Conservation (phyloP, 73 alveolate genomes). For the Tetrahymena borealis region DNA sequence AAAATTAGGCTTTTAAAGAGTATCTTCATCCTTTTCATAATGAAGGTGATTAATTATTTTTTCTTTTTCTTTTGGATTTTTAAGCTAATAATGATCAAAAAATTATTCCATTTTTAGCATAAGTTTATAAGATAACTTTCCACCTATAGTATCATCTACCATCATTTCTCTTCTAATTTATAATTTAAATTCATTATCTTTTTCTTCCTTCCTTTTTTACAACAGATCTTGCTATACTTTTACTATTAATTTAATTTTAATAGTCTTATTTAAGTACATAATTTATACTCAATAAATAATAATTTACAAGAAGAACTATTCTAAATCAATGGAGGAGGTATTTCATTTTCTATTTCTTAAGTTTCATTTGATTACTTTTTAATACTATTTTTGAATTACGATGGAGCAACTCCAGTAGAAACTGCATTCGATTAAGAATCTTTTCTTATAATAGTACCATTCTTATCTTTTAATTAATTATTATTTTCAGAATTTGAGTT, state of each 20-base stretch:
- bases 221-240: neutral
- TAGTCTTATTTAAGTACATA: too few relatives aligned
- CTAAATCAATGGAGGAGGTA: too few relatives aligned
- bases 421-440: neutral
- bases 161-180: neutral
- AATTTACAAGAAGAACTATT: too few relatives aligned
- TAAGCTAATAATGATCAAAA: neutral
- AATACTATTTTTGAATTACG: too few relatives aligned
- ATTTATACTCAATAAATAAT: too few relatives aligned
- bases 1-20: neutral
- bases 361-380: too few relatives aligned
- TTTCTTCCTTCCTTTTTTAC: neutral
- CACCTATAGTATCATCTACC: neutral
- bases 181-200: neutral
- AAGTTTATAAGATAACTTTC: neutral
- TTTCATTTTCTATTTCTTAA: too few relatives aligned
- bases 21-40: neutral
- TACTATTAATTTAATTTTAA: too few relatives aligned
- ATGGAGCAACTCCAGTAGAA: too few relatives aligned
- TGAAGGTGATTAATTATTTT: neutral
- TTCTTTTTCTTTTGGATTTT: neutral
- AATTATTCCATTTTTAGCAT: neutral
- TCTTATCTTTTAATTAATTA: too few relatives aligned
- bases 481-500: neutral
- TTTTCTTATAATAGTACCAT: too few relatives aligned